phyloP scores from a whole-genome alignment of 352 stramenopile species.

The Proteromonas lacertae region DNA sequence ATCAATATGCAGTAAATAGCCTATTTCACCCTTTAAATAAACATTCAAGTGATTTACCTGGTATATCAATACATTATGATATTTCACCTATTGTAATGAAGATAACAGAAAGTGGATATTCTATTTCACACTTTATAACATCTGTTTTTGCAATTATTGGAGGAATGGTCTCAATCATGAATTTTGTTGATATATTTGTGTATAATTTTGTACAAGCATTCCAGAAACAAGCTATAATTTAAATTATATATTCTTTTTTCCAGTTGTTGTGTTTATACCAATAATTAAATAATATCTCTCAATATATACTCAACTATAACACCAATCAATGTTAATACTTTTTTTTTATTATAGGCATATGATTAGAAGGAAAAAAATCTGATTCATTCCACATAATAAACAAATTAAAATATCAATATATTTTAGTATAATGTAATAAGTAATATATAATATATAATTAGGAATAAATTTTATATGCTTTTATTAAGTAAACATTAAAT shows the following conservation, averaged over 20 bases:
- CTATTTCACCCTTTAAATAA: background rate
- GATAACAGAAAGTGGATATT: background rate
- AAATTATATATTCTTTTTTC: background rate
- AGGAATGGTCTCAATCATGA: background rate
- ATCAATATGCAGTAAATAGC: background rate
- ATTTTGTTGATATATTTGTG: background rate
- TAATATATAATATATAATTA: background rate
- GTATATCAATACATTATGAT: background rate
- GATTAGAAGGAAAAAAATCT: background rate
- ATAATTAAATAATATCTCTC: background rate
- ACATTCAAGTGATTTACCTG: background rate
- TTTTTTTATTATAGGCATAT: background rate
- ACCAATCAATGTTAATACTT: background rate
- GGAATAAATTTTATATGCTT: background rate
- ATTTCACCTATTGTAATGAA: background rate
- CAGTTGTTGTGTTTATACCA: background rate
- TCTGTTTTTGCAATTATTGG: background rate
- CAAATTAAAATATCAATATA: background rate
- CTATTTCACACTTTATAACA: background rate
- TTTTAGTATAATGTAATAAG: background rate
- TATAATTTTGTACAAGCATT: background rate
- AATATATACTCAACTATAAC: background rate
- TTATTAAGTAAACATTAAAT: no score
- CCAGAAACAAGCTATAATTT: background rate
- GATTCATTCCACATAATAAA: background rate